Evolutionary conservation across 192 early-diverging fungal species (phyloP), one percentile per base, ranked within the genome.

Genomic region (Linnemannia schmuckeri): DNA sequence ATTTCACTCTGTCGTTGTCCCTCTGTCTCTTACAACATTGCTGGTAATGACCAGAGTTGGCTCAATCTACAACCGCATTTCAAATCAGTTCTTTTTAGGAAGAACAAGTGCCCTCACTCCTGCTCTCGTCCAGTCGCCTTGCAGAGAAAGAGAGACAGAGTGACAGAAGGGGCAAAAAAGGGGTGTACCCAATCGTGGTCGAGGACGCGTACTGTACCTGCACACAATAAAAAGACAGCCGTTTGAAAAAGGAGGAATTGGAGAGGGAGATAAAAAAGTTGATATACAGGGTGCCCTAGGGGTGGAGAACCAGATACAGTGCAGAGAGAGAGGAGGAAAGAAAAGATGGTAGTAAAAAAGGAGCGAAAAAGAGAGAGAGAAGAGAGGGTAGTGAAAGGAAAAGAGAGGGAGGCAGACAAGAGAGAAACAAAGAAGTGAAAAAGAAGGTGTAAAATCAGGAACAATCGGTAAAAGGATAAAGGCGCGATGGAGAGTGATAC

Each of bases 31-130:
- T 6, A 66, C 61, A 66, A 33, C 24, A 66, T 66, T 66, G 61
- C 30, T 66, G 61, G 10, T 66, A 7, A 66, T 66, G 61, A 30
- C 12, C 49, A 61, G 1, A 33, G 61, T 30, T 66, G 61, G n/a
- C 30, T 52, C 18, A 38, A 40, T 3, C 38, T 37, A 13, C n/a
- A 24, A 61, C 0, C 33, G 61, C 61, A 66, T 66, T 66, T 66
- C 27, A 66, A 66, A 66, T 66, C 61, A 66, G 61, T 12, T 66
- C 27, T 66, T 66, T 30, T 66, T 66, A 66, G n/a, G 61, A 77
- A 77, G 44, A 47, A 42, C 40, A 72, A 27, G 35, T 42, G 47
- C 27, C 22, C 24, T 41, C 63, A 77, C 37, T 37, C 37, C 37
- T 37, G 37, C 37, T 37, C 37, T 37, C 37, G 37, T 37, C 37